Evolutionary conservation across 1,284 basidiomycete genomes (phyloP).

Genomic region (Trametes hirsuta): DNA sequence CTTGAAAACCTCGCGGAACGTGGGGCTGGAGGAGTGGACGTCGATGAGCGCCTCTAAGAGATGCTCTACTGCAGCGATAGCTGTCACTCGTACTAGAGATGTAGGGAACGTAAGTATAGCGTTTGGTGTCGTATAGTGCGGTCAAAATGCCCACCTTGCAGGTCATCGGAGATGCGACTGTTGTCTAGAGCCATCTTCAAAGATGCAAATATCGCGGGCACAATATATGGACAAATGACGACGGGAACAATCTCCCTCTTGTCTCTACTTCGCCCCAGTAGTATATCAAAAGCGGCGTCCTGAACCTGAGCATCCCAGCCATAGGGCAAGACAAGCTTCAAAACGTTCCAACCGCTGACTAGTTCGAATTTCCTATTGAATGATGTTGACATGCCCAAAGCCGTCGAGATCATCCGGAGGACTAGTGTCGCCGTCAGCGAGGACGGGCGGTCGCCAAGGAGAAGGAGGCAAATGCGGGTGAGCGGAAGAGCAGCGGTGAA

Average conservation of each 20-base stretch:
- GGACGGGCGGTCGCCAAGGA: slow-evolving; percentile 71
- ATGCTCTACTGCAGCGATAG: slow-evolving; percentile 55
- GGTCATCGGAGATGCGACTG: slow-evolving; percentile 17
- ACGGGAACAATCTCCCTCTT: slow-evolving; percentile 29
- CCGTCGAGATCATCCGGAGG: slow-evolving; percentile 60
- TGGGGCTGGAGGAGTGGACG: slow-evolving; percentile 59
- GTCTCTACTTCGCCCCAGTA: slow-evolving; percentile 49
- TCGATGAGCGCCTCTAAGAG: slow-evolving; percentile 70
- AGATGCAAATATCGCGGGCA: slow-evolving; percentile 69
- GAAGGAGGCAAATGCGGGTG: slow-evolving; percentile 71
- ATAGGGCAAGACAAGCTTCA: slow-evolving; percentile 65
- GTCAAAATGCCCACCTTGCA: slow-evolving; percentile 7
- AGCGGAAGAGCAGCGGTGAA: slow-evolving; percentile 73
- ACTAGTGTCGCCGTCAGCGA: slow-evolving; percentile 61
- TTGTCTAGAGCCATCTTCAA: slow-evolving; percentile 46
- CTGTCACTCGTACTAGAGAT: slow-evolving; percentile 1
- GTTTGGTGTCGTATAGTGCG: too few species aligned
- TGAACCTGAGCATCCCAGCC: slow-evolving; percentile 72
- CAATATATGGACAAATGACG: slow-evolving; percentile 64
- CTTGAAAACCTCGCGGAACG: slow-evolving; percentile 72
- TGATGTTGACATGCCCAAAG: slow-evolving; percentile 54
- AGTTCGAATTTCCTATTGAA: slow-evolving; percentile 78
- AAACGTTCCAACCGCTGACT: slow-evolving; percentile 72
- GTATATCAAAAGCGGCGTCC: slow-evolving; percentile 62
- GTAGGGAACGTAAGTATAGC: background rate